Evolutionary conservation across 1,284 basidiomycete genomes (phyloP), one percentile per base, ranked within the genome.

Genomic region (Pseudozyma thailandica): DNA sequence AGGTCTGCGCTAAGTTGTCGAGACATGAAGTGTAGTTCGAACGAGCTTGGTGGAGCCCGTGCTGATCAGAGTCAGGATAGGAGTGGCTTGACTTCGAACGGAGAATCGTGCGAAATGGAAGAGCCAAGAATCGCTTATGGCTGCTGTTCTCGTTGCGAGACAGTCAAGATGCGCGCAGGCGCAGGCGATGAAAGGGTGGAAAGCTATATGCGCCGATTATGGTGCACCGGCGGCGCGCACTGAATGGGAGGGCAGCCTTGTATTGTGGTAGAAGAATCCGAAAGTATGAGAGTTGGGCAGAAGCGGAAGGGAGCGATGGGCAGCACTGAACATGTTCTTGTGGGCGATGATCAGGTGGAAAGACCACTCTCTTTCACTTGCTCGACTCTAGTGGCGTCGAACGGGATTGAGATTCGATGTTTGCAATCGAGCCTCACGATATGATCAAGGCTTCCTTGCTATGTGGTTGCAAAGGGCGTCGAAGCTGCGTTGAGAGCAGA

Each of bases 241-340:
- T 39, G 12, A 41, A 37, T 43, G 39, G 30, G 47, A 53, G 27
- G 51, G 47, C 27, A 44, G 52, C 47, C 49, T 63, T n/a, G 60
- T 71, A 72, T 60, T 53, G 51, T 65, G 60, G 45, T 74, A 70
- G 55, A 74, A 74, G 58, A 66, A 65, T 16, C 72, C 69, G 30
- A 66, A 46, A n/a, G 61, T 74, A 64, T 66, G 69, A 55, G 72
- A 66, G 62, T 70, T 74, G 33, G 69, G 60, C 26, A 72, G 58
- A 43, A 70, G 71, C 39, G 65, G 71, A 25, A 74, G 71, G 39
- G 65, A 70, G 63, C 66, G 68, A 50, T 61, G 60, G 53, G 51
- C 53, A 55, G 50, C 65, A 60, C 56, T 66, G 66, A 74, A 57
- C 71, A 74, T 74, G 66, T 50, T 65, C 62, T 62, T 30, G 7